Percentiles rank a stretch among this genome's conserved stretches.
Evolutionary conservation across 257 asterid genomes (phyloP).

Genomic region (Anisodus acutangulus): DNA sequence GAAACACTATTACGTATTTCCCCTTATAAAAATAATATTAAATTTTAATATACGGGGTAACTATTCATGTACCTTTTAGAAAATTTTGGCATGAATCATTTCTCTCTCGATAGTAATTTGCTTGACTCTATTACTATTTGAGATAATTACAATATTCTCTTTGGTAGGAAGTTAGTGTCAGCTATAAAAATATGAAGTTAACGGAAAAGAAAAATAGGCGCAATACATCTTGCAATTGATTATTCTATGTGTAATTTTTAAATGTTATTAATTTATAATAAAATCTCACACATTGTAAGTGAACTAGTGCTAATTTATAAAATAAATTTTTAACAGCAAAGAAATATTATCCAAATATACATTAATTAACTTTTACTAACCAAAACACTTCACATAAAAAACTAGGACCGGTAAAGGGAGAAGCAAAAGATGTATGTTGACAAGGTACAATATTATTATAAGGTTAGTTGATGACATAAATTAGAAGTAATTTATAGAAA

Average conservation of each 20-base stretch:
- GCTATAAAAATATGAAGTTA: neutral
- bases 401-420: neutral
- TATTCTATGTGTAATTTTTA: neutral
- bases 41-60: neutral
- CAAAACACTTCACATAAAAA: neutral
- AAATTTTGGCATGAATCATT: neutral
- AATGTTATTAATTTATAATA: neutral
- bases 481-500: neutral
- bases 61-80: neutral
- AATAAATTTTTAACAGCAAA: neutral
- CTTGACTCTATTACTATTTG: neutral
- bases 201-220: neutral
- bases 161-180: neutral
- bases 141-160: neutral
- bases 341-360: neutral
- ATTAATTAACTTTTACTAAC: neutral
- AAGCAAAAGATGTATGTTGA: conserved; percentile 27
- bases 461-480: conserved; percentile 15
- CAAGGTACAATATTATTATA: conserved; percentile 20
- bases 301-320: conserved; percentile 17
- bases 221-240: neutral
- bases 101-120: neutral
- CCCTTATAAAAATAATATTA: neutral
- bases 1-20: neutral
- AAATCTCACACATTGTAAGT: neutral